phyloP scores from a whole-genome alignment of 345 rosid species.

The thale cress (Arabidopsis thaliana) region TAIR10.1 NC_003074.8:5127501-5128000 shows the following conservation, averaged over 20 bases:
- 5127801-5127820: slow-evolving; percentile 43
- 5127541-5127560: slow-evolving; percentile 81
- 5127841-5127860: slow-evolving; percentile 71
- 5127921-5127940: slow-evolving; percentile 14
- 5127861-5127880: slow-evolving; percentile 83
- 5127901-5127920: slow-evolving; percentile 4
- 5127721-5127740: slow-evolving; percentile 40
- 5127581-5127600: slow-evolving; percentile 70
- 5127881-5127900: not conserved
- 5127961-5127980: not conserved
- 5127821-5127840: slow-evolving; percentile 76
- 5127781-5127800: slow-evolving; percentile 56
- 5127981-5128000: not conserved
- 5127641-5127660: slow-evolving; percentile 59
- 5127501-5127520: not conserved
- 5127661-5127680: slow-evolving; percentile 49
- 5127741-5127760: slow-evolving; percentile 78
- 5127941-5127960: slow-evolving; percentile 2
- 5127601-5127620: slow-evolving; percentile 58
- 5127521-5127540: slow-evolving; percentile 68
- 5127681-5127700: slow-evolving; percentile 32
- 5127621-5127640: slow-evolving; percentile 54
- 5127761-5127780: slow-evolving; percentile 60
- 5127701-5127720: not conserved
- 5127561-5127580: slow-evolving; percentile 69